Percentiles rank a stretch among this genome's conserved stretches.
Evolutionary conservation across 2,329 filamentous ascomycete genomes (phyloP).

Genomic region (Talaromyces sp.): DNA sequence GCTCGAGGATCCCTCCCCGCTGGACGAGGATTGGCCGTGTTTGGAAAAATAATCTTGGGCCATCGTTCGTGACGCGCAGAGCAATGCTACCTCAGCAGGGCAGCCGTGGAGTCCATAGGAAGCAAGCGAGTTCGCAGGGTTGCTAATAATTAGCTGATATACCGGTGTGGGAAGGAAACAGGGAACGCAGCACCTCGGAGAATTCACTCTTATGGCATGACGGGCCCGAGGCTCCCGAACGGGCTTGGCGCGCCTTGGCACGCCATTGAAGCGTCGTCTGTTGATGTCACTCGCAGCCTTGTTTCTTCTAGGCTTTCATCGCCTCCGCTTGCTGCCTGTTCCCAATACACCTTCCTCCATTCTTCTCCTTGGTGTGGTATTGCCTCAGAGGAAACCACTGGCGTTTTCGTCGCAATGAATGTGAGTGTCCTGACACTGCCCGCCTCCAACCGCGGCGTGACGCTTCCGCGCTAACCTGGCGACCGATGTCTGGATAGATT

Average conservation of each 20-base stretch:
- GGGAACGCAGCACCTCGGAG: background rate
- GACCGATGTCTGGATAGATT: constrained; percentile 54
- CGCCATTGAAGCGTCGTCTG: background rate
- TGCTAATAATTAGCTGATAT: background rate
- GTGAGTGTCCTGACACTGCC: constrained; percentile 20
- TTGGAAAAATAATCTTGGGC: constrained; percentile 38
- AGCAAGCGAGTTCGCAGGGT: background rate
- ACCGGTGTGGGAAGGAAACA: background rate
- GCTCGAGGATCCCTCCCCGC: constrained; percentile 32
- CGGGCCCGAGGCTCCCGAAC: background rate
- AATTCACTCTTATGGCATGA: background rate
- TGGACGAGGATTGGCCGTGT: constrained; percentile 25
- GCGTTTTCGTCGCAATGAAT: constrained; percentile 28
- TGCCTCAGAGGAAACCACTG: background rate
- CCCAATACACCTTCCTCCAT: background rate
- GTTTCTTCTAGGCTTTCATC: background rate
- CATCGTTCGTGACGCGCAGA: constrained; percentile 25
- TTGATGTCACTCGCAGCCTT: background rate
- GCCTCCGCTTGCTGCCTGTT: background rate
- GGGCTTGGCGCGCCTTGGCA: background rate
- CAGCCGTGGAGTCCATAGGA: constrained; percentile 6
- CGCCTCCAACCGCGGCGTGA: background rate
- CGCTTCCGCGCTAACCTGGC: constrained; percentile 10
- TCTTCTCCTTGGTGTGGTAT: background rate
- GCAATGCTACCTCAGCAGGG: constrained; percentile 3